phyloP scores from a whole-genome alignment of 2,329 filamentous ascomycete genomes.

The Fusarium praegraminearum region DNA sequence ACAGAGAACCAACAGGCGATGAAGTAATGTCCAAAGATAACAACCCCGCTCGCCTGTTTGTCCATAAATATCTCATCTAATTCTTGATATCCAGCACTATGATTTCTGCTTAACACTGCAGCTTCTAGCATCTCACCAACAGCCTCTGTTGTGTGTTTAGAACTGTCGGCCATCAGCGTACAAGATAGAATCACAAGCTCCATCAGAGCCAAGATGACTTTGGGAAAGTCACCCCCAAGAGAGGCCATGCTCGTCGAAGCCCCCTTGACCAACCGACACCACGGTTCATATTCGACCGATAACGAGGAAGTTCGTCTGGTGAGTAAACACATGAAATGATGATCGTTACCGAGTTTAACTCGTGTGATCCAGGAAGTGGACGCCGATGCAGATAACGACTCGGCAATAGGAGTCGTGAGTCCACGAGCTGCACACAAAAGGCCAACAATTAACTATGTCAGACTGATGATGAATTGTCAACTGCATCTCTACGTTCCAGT shows the following conservation, averaged over 20 bases:
- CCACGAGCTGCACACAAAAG: rapidly evolving
- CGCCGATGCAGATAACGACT: neutral
- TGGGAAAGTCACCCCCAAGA: rapidly evolving
- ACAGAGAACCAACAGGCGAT: neutral
- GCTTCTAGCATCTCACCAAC: no score
- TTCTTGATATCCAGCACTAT: no score
- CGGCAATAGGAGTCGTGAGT: slow-evolving; percentile 20
- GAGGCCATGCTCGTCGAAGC: rapidly evolving
- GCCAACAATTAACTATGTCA: neutral
- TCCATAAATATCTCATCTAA: neutral
- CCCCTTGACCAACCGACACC: rapidly evolving
- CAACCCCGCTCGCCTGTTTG: neutral
- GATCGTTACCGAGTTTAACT: neutral
- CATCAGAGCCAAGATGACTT: rapidly evolving
- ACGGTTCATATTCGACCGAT: rapidly evolving
- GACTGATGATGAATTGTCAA: slow-evolving; percentile 34
- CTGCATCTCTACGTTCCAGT: slow-evolving; percentile 29
- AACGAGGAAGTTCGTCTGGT: neutral
- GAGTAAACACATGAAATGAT: rapidly evolving
- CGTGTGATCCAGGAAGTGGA: slow-evolving; percentile 1
- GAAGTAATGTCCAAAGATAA: rapidly evolving
- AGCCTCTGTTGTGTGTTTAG: no score
- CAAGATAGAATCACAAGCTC: neutral
- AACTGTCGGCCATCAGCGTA: neutral
- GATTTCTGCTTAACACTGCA: no score